Percentiles rank a stretch among this genome's conserved stretches.
Conservation (phyloP, 2,329 filamentous ascomycete species). For the Monosporascus sp. region DNA sequence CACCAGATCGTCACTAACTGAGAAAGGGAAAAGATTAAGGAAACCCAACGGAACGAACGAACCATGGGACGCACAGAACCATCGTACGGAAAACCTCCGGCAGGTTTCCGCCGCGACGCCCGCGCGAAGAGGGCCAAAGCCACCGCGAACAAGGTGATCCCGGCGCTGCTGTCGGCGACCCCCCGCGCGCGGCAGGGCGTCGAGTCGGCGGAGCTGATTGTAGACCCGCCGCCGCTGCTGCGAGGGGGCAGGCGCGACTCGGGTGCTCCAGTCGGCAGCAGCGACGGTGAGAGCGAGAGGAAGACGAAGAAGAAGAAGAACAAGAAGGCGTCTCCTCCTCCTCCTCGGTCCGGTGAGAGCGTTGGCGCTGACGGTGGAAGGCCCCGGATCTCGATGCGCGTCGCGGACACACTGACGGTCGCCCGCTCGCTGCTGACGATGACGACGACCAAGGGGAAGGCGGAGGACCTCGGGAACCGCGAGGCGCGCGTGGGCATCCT, state of each 20-base stretch:
- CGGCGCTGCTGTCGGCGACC: constrained; percentile 46
- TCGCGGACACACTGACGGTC: constrained; percentile 48
- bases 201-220: constrained; percentile 44
- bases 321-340: not conserved
- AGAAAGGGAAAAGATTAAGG: not conserved
- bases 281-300: not conserved
- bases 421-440: constrained; percentile 32
- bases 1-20: not conserved
- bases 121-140: constrained; percentile 50
- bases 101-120: constrained; percentile 25
- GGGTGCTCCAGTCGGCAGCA: not conserved
- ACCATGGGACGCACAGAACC: constrained; percentile 27
- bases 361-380: not conserved
- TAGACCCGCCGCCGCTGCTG: constrained; percentile 20
- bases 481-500: constrained; percentile 44
- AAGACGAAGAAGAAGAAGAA: not conserved
- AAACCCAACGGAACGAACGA: not conserved
- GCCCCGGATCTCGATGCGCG: constrained; percentile 38
- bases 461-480: constrained; percentile 10
- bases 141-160: constrained; percentile 56
- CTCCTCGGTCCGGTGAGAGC: too few species aligned
- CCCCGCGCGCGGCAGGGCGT: constrained; percentile 50
- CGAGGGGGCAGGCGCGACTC: not conserved
- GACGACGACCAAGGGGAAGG: not conserved
- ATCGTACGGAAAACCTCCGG: constrained; percentile 22